A percentile compares a stretch with the other conserved stretches of the same genome.
phyloP scores from a whole-genome alignment of 768 basidiomycete species.

The Lepiota brunneoincarnata region DNA sequence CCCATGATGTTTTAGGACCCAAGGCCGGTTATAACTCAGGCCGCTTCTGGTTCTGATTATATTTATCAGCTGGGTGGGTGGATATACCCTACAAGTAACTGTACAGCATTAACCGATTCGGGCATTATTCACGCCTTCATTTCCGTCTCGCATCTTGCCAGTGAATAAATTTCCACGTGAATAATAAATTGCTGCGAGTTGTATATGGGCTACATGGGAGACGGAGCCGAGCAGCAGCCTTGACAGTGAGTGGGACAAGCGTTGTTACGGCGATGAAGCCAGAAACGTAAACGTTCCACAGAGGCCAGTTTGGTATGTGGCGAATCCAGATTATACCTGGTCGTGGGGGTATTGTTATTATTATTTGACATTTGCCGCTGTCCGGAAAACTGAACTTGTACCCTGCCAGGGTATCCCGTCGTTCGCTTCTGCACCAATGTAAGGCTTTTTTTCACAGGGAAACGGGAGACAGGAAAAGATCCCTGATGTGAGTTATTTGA shows the following conservation, averaged over 20 bases:
- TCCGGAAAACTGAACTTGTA: background rate
- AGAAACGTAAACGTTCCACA: background rate
- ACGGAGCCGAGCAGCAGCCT: background rate
- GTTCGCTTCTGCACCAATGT: background rate
- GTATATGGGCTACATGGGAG: background rate
- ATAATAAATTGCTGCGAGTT: background rate
- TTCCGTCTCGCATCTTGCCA: constrained; percentile 7
- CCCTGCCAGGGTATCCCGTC: background rate
- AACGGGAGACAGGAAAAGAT: background rate
- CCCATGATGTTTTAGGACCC: constrained; percentile 1
- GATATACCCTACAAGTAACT: background rate
- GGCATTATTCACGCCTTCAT: constrained; percentile 4
- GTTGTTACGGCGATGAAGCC: background rate
- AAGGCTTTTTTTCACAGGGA: background rate
- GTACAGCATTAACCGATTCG: background rate
- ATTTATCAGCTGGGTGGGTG: background rate
- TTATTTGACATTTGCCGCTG: constrained; percentile 4
- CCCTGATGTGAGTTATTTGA: constrained; percentile 5
- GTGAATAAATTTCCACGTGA: background rate
- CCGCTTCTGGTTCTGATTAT: background rate
- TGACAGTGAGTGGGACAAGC: background rate
- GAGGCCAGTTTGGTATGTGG: background rate
- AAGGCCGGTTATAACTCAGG: background rate
- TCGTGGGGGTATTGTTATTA: background rate
- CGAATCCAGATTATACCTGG: background rate